Evolutionary conservation across 2,329 filamentous ascomycete genomes (phyloP), one percentile per base, ranked within the genome.

Genomic region (Penicillium occitanis): DNA sequence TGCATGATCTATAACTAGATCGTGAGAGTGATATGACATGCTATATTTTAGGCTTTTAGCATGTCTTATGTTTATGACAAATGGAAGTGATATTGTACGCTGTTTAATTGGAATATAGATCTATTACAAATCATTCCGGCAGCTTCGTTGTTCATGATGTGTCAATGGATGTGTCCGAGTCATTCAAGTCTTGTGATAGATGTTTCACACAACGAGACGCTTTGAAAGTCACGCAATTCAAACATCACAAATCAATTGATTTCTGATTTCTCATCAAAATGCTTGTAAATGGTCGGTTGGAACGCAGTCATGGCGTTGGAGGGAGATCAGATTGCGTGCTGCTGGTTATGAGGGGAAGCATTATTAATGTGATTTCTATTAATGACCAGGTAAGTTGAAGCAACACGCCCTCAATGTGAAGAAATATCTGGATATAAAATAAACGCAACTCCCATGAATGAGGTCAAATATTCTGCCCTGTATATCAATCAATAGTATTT

Each of bases 271-370:
- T 74, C 74, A 75, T 71, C 73, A 70, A 69, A 65, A 66, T 48
- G 67, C 61, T 60, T n/a, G 28, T 55, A 30, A 65, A 46, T 61
- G 63, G 58, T 40, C 37, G 17, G 14, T 61, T 35, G 17, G 28
- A 25, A 51, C 42, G 55, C 37, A 51, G 14, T 25, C 33, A 70
- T 70, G 66, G 69, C 53, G 53, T 67, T 68, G 67, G 37, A 63
- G 53, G 25, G 11, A 60, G 46, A n/a, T 30, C 35, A 37, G 66
- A 76, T 76, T 72, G 72, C 75, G 75, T 76, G 75, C 74, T 74
- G 69, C 13, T 53, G n/a, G 30, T 37, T 19, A 55, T 55, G 51
- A 55, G 51, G 51, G 51, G 51, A 28, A 55, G 51, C n/a, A 55
- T 55, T 55, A 55, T 35, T 55, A 55, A 55, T 55, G 51, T 17